These are phyloP conservation scores for Phytophthora pseudosyringae DNA, from an alignment of 352 stramenopile species.

Conservation along the genomic window DNA sequence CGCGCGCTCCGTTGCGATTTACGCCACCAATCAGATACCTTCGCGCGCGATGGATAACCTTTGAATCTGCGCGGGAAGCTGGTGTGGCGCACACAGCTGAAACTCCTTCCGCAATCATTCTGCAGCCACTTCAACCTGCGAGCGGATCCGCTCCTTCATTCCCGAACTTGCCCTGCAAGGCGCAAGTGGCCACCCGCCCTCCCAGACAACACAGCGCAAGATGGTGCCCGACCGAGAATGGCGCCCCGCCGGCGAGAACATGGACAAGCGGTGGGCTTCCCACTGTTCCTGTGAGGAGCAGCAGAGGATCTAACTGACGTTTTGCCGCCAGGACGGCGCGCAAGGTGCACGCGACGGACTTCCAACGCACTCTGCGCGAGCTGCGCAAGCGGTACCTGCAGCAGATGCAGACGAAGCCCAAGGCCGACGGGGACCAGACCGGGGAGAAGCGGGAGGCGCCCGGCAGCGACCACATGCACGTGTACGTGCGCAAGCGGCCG, in stretches of 20 bases:
- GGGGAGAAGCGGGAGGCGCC: slow-evolving; percentile 8
- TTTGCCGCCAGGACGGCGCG: slow-evolving; percentile 54
- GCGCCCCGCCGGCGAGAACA: slow-evolving; percentile 66
- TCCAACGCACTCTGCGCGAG: slow-evolving; percentile 54
- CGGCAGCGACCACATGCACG: slow-evolving; percentile 70
- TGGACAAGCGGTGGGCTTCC: slow-evolving; percentile 69
- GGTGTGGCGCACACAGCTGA: slow-evolving; percentile 2
- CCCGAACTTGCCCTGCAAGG: slow-evolving; percentile 1
- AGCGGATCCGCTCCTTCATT: slow-evolving; percentile 10
- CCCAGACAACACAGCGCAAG: neutral
- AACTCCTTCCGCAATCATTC: slow-evolving; percentile 13
- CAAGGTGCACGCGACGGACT: slow-evolving; percentile 66
- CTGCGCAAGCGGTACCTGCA: slow-evolving; percentile 53
- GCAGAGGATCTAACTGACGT: neutral
- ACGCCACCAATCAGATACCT: slow-evolving; percentile 3
- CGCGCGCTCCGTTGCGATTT: no score
- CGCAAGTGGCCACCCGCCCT: neutral
- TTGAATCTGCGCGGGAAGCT: neutral
- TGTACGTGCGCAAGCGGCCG: slow-evolving; percentile 90
- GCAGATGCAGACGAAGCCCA: slow-evolving; percentile 18
- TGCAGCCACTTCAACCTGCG: slow-evolving; percentile 15
- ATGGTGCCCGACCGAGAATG: slow-evolving; percentile 78
- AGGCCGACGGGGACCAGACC: neutral
- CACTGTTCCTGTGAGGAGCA: neutral
- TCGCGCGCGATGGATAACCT: slow-evolving; percentile 19